Evolutionary conservation across 306 rosid genomes (phyloP), one percentile per base, ranked within the genome.

Genomic region (Malus sylvestris): DNA sequence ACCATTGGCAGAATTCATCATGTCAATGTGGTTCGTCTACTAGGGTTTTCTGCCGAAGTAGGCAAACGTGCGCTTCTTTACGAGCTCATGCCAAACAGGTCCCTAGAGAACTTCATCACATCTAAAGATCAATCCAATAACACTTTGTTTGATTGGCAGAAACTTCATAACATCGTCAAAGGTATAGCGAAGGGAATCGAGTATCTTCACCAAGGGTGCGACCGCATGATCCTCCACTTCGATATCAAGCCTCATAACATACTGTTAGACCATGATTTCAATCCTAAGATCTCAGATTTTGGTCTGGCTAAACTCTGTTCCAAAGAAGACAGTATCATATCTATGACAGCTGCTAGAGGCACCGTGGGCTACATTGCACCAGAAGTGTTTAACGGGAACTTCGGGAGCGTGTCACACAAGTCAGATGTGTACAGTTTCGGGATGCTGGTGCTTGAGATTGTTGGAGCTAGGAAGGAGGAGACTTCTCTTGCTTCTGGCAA

Each of bases 321-420:
- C 2, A 86, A 78, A 60, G 86, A 84, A 42, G 84, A 76, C 22
- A 86, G 86, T 57, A 10, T 45, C 2, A 70, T 81, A 4, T 83
- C 87, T 1, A 84, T 86, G 77, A 86, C 86, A 7, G 55, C 81
- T 2, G 84, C 81, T 0, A 83, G 84, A 73, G 87, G 90, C 18
- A 83, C 90, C 4, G 3, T 79, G 10, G 89, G 89, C 4, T 86
- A 86, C 69, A 86, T 83, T 38, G 86, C 87, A n/a, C 86, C 84
- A 0, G 89, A 83, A 73, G 87, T 86, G 51, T 73, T 86, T 13
- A 83, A 77, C 7, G 27, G 84, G 6, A 83, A 83, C 71, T 86
- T 83, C 55, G 82, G 87, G 4, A 79, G 64, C 0, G 86, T 76
- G 15, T 79, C 77, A 6, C 46, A 60, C 71, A 81, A 86, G 16